phyloP scores from a whole-genome alignment of 164 flowering plant genomes.

The Sextonia rubra region DNA sequence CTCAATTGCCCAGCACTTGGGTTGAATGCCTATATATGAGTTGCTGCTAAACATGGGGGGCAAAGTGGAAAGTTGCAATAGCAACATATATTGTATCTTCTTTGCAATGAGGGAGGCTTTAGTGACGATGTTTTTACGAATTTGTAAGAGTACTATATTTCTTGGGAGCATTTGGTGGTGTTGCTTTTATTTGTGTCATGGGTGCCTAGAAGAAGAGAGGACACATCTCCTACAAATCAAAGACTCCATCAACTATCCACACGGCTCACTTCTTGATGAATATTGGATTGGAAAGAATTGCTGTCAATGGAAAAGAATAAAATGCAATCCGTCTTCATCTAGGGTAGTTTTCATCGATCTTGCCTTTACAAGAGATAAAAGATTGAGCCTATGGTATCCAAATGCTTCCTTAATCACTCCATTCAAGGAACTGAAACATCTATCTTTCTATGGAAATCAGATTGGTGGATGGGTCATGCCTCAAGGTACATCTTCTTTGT shows the following conservation, averaged over 20 bases:
- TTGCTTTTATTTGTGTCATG: background rate
- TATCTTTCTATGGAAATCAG: too few species aligned
- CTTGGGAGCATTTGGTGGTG: too few species aligned
- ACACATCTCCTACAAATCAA: background rate
- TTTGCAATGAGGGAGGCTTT: too few species aligned
- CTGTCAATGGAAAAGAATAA: background rate
- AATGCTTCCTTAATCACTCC: background rate
- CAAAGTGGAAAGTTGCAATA: too few species aligned
- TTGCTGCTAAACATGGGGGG: too few species aligned
- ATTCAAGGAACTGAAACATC: background rate
- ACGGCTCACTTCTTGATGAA: background rate
- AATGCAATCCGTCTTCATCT: background rate
- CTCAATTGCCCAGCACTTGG: too few species aligned
- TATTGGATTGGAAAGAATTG: background rate
- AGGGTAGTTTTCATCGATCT: background rate
- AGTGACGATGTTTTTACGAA: too few species aligned
- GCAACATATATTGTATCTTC: too few species aligned
- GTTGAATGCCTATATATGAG: too few species aligned
- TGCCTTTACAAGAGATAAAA: background rate
- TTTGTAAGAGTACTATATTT: too few species aligned
- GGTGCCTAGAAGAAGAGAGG: slow-evolving; percentile 4
- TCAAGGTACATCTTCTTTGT: too few species aligned
- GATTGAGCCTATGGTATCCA: background rate
- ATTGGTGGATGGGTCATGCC: too few species aligned
- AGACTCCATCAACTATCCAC: background rate